Conservation (phyloP, 2,329 filamentous ascomycete species). For the Coniochaeta hoffmannii region DNA sequence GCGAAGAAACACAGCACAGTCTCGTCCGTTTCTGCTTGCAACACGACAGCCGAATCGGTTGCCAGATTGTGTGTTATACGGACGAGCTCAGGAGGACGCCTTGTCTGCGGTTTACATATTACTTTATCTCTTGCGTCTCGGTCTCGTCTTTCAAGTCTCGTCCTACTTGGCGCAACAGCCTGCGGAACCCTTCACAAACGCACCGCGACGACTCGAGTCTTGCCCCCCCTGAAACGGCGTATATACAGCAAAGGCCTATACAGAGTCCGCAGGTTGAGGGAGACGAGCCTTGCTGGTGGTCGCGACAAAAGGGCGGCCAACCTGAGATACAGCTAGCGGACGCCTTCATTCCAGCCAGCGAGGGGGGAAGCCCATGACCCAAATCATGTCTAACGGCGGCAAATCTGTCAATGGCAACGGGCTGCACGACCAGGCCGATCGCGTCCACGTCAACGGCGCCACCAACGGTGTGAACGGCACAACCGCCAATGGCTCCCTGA, state of each 20-base stretch:
- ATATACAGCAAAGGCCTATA: too few species aligned
- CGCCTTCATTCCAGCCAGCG: background rate
- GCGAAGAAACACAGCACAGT: background rate
- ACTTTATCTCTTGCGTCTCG: background rate
- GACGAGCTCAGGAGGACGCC: background rate
- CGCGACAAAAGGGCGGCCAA: background rate
- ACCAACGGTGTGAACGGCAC: constrained; percentile 18
- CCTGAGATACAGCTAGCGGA: background rate
- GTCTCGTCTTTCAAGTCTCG: background rate
- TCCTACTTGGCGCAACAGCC: background rate
- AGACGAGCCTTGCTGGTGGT: background rate
- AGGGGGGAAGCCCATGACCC: background rate
- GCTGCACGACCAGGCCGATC: constrained; percentile 11
- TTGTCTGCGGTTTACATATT: background rate
- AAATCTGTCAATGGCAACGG: constrained; percentile 8
- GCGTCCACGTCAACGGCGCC: constrained; percentile 18
- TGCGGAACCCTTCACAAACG: background rate
- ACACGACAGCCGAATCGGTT: background rate
- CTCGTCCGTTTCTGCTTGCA: background rate
- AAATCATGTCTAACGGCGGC: constrained; percentile 13
- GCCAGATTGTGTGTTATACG: background rate
- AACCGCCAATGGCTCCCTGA: constrained; percentile 23
- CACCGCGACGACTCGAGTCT: background rate
- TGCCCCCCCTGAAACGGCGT: background rate
- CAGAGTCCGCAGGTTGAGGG: background rate